Evolutionary conservation across 352 stramenopile genomes (phyloP).

Genomic region (Phytophthora pistaciae): DNA sequence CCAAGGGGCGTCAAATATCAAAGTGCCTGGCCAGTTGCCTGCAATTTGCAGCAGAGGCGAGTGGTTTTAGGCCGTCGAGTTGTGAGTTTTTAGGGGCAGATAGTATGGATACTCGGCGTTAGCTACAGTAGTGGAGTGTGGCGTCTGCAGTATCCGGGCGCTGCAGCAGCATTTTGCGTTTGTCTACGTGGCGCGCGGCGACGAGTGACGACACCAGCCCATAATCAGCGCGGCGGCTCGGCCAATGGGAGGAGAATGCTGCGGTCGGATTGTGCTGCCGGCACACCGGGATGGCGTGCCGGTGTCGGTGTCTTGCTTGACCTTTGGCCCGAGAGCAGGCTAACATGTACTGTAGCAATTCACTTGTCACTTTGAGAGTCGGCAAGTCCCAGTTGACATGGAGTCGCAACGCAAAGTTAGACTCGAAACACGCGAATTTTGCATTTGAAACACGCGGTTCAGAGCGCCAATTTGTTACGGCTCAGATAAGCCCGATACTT

Average conservation of each 20-base stretch:
- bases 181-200: slow-evolving; percentile 6
- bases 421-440: not conserved
- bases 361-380: not conserved
- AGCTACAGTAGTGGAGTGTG: no score
- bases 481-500: slow-evolving; percentile 12
- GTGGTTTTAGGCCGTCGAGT: slow-evolving; percentile 3
- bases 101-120: slow-evolving; percentile 2
- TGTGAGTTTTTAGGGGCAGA: not conserved
- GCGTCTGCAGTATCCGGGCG: no score
- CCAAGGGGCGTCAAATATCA: slow-evolving; percentile 31
- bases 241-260: slow-evolving; percentile 23
- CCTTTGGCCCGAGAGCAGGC: no score
- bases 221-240: slow-evolving; percentile 14
- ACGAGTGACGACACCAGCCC: slow-evolving; percentile 25
- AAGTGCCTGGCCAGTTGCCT: slow-evolving; percentile 6
- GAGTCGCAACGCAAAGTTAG: not conserved
- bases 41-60: not conserved
- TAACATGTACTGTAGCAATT: no score
- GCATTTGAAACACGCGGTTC: slow-evolving; percentile 12
- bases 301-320: not conserved
- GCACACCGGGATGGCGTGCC: slow-evolving; percentile 1
- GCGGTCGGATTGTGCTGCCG: slow-evolving; percentile 16
- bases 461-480: not conserved
- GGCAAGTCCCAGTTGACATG: not conserved
- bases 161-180: no score